Percentiles rank a stretch among this genome's conserved stretches.
Conservation (phyloP, 78 protist species). For the Guillardia theta region DNA sequence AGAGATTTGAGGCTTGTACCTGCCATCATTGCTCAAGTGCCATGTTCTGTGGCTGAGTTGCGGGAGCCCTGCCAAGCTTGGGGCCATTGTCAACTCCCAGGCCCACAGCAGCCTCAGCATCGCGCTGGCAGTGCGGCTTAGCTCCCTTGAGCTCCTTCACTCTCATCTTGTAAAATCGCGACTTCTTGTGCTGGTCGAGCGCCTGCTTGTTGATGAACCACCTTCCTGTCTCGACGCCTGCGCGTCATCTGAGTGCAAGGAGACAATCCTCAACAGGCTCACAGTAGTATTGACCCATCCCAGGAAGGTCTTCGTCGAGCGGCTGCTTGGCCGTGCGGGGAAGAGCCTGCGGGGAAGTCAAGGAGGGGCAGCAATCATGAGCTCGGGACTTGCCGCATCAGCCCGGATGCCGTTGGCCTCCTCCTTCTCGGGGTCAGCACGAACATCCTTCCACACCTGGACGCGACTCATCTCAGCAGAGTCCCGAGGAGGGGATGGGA, state of each 20-base stretch:
- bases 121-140: neutral
- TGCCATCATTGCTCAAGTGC: no score
- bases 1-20: no score
- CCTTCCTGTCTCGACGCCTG: neutral
- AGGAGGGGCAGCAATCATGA: neutral
- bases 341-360: neutral
- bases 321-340: neutral
- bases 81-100: neutral
- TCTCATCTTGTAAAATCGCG: slow-evolving; percentile 2
- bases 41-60: no score
- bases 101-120: neutral
- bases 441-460: neutral
- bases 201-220: neutral
- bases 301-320: neutral
- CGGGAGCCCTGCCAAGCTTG: neutral
- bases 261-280: neutral
- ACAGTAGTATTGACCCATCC: slow-evolving; percentile 8
- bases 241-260: neutral
- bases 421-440: neutral
- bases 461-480: no score
- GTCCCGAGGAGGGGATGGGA: no score
- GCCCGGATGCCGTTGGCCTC: neutral
- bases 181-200: neutral
- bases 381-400: neutral
- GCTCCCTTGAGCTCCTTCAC: slow-evolving; percentile 7